Evolutionary conservation across 257 asterid genomes (phyloP).

Genomic region (Solanum ahanhuiri): DNA sequence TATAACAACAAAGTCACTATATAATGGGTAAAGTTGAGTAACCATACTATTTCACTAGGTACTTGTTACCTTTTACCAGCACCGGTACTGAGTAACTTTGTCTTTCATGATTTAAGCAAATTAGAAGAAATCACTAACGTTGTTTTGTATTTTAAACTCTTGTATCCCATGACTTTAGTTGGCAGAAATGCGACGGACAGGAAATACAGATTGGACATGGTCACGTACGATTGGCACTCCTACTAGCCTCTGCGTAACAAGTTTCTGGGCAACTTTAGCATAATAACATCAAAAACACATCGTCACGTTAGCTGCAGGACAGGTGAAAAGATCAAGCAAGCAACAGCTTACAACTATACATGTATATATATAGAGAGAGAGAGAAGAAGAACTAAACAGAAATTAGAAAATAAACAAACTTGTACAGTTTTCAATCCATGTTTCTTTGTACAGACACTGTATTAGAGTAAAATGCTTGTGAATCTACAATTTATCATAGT

Average conservation of each 20-base stretch:
- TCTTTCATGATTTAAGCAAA: background rate
- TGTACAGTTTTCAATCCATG: background rate
- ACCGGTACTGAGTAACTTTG: background rate
- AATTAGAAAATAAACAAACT: background rate
- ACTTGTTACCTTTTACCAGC: background rate
- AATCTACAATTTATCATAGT: background rate
- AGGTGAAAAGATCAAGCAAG: background rate
- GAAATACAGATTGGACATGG: constrained; percentile 55
- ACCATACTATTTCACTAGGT: background rate
- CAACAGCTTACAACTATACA: background rate
- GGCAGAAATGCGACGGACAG: constrained; percentile 57
- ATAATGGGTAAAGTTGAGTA: background rate
- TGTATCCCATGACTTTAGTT: constrained; percentile 32
- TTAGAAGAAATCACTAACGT: background rate
- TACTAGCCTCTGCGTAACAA: constrained; percentile 48
- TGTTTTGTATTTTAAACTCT: background rate
- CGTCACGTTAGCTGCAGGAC: background rate
- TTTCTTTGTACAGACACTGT: background rate
- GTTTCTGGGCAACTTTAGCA: constrained; percentile 55
- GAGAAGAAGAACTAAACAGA: background rate
- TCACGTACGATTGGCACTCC: constrained; percentile 76
- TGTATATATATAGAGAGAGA: background rate
- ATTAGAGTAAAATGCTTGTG: background rate
- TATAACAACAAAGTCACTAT: background rate
- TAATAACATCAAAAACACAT: constrained; percentile 6